Percentiles rank a stretch among this genome's conserved stretches.
These are phyloP conservation scores for Lablab purpureus DNA, from an alignment of 306 rosid species.

Conservation along the genomic window DNA sequence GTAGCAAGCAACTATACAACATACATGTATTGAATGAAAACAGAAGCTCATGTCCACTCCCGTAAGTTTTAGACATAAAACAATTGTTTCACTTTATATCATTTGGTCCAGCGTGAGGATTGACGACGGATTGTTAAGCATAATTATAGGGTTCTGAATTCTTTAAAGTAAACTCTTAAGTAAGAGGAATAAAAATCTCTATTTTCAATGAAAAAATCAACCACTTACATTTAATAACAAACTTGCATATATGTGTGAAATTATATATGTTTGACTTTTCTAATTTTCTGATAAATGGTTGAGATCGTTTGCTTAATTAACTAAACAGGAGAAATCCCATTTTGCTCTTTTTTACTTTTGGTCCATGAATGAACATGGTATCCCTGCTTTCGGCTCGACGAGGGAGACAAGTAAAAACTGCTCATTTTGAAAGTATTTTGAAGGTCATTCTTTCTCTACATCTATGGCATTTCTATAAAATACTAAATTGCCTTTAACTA, in stretches of 20 bases:
- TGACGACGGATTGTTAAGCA: not conserved
- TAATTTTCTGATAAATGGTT: not conserved
- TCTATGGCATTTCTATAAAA: no score
- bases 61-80: not conserved
- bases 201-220: not conserved
- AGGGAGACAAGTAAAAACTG: no score
- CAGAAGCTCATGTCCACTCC: not conserved
- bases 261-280: not conserved
- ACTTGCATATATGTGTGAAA: not conserved
- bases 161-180: not conserved
- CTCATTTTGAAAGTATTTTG: no score
- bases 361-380: no score
- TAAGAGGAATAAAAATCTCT: not conserved
- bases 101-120: constrained; percentile 2
- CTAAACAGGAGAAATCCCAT: not conserved
- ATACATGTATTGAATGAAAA: constrained; percentile 20
- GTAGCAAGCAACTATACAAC: constrained; percentile 6
- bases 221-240: not conserved
- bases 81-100: constrained; percentile 8
- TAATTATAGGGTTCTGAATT: not conserved
- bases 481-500: no score
- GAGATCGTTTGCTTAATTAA: constrained; percentile 4
- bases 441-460: no score
- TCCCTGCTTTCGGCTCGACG: no score
- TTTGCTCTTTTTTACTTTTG: not conserved